These are phyloP conservation scores for Pseudogymnoascus sp. DNA, from an alignment of 2,329 filamentous ascomycete genomes.

Conservation along the genomic window DNA sequence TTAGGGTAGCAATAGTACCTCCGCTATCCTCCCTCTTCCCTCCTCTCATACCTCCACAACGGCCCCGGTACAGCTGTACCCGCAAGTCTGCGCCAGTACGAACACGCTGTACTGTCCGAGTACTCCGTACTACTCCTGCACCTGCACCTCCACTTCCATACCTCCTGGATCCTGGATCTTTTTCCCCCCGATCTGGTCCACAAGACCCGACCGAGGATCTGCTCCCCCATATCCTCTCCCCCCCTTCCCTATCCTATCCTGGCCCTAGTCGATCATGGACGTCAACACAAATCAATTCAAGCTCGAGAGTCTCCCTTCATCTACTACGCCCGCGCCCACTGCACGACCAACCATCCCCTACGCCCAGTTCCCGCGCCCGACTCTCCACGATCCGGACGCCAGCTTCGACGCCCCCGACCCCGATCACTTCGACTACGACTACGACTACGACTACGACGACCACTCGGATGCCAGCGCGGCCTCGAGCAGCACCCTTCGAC, in stretches of 20 bases:
- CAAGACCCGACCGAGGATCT: slow-evolving; percentile 70
- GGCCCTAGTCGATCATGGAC: slow-evolving; percentile 4
- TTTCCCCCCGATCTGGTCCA: neutral
- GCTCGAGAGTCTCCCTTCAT: slow-evolving; percentile 1
- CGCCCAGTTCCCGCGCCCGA: slow-evolving; percentile 5
- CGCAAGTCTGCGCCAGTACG: neutral
- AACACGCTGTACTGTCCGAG: neutral
- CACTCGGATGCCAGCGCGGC: neutral
- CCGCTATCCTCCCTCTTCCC: neutral
- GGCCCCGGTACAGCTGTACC: neutral
- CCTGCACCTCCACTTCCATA: neutral
- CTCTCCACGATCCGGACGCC: neutral
- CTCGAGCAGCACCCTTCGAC: neutral
- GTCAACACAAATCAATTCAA: slow-evolving; percentile 7
- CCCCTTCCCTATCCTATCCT: neutral
- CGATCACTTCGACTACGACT: neutral
- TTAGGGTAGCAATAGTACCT: neutral
- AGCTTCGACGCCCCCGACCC: neutral
- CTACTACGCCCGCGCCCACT: neutral
- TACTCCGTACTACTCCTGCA: neutral
- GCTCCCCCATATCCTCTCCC: slow-evolving; percentile 75
- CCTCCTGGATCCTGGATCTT: neutral
- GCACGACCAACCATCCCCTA: slow-evolving; percentile 2
- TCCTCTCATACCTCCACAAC: neutral
- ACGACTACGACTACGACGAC: neutral